These are phyloP conservation scores for Lachnellula subtilissima DNA, from an alignment of 2,329 filamentous ascomycete genomes.

Conservation along the genomic window DNA sequence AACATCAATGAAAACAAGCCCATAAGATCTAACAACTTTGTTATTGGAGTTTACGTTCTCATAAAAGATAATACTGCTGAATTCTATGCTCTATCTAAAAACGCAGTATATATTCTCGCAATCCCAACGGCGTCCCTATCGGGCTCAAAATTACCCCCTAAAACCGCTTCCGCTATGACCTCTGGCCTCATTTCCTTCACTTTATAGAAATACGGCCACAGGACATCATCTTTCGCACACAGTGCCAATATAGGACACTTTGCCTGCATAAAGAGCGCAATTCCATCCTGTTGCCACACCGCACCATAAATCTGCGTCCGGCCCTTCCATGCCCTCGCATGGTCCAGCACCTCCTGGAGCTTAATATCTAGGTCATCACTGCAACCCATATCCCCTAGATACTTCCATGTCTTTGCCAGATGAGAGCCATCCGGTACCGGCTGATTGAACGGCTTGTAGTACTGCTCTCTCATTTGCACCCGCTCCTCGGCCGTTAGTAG, in stretches of 20 bases:
- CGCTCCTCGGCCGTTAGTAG: background rate
- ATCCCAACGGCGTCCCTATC: background rate
- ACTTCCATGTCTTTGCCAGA: slow-evolving; percentile 2
- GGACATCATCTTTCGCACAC: slow-evolving; percentile 6
- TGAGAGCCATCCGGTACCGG: background rate
- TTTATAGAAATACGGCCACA: background rate
- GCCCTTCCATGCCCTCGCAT: slow-evolving; percentile 1
- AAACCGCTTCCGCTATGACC: background rate
- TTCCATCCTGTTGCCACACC: background rate
- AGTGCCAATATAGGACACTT: background rate
- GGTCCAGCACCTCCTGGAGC: slow-evolving; percentile 1
- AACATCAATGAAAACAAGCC: too few species aligned
- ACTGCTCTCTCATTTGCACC: background rate
- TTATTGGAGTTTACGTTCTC: too few species aligned
- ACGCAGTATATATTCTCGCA: background rate
- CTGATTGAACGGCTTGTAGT: slow-evolving; percentile 1
- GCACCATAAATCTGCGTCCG: background rate
- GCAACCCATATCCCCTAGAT: background rate
- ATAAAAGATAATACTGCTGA: too few species aligned
- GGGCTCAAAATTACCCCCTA: background rate
- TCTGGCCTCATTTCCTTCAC: background rate
- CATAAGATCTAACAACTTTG: too few species aligned
- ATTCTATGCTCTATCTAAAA: background rate
- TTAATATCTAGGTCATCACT: background rate
- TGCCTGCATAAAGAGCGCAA: background rate